Evolutionary conservation across 2,329 filamentous ascomycete species (phyloP).

Genomic region (Colletotrichum agaves): DNA sequence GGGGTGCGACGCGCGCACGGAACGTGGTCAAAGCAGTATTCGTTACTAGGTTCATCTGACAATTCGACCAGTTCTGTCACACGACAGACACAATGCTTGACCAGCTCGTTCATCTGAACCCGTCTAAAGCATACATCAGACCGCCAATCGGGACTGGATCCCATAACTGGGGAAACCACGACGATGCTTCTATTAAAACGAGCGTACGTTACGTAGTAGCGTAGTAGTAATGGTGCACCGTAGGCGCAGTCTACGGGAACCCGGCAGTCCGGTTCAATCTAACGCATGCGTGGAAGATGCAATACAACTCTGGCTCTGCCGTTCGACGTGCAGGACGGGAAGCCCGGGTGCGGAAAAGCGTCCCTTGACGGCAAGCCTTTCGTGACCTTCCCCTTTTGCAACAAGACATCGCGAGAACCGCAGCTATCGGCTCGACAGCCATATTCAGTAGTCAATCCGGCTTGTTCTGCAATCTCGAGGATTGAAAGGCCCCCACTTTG

Average conservation of each 20-base stretch:
- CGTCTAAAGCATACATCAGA: background rate
- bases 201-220: too few relatives aligned
- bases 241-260: background rate
- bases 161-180: background rate
- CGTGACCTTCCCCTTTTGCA: too few relatives aligned
- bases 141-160: background rate
- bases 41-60: background rate
- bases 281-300: background rate
- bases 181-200: background rate
- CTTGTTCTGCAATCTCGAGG: too few relatives aligned
- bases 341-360: background rate
- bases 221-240: too few relatives aligned
- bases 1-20: background rate
- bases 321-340: background rate
- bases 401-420: too few relatives aligned
- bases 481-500: too few relatives aligned
- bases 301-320: background rate
- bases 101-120: constrained; percentile 30
- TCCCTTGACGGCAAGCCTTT: background rate
- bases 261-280: background rate
- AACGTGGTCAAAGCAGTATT: background rate
- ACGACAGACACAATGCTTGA: background rate
- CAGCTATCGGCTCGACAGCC: too few relatives aligned
- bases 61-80: background rate
- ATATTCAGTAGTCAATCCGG: too few relatives aligned